These are phyloP conservation scores for Aegilops bicornis DNA, from an alignment of 176 grass and related monocot species.

Conservation along the genomic window DNA sequence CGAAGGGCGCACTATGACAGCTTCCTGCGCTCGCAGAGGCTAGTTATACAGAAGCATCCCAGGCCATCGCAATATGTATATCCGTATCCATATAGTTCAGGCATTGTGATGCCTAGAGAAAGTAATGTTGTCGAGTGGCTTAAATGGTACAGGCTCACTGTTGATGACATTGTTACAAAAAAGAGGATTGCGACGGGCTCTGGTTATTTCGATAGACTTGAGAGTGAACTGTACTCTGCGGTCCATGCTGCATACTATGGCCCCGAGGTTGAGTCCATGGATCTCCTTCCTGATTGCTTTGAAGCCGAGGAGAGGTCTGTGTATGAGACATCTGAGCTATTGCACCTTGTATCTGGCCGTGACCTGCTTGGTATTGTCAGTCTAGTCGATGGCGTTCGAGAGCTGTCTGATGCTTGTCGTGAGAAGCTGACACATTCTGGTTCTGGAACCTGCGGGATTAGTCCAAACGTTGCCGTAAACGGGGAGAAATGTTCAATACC, in stretches of 20 bases:
- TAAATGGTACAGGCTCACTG: slow-evolving; percentile 82
- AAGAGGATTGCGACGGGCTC: slow-evolving; percentile 65
- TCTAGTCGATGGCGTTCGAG: slow-evolving; percentile 37
- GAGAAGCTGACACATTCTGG: slow-evolving; percentile 43
- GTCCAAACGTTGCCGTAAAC: slow-evolving; percentile 25
- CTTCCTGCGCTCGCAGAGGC: slow-evolving; percentile 64
- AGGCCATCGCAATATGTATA: slow-evolving; percentile 44
- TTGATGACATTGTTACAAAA: slow-evolving; percentile 77
- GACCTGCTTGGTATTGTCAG: slow-evolving; percentile 85
- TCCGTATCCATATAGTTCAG: slow-evolving; percentile 35
- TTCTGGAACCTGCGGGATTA: slow-evolving; percentile 9
- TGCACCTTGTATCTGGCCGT: slow-evolving; percentile 94
- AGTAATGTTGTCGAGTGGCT: slow-evolving; percentile 93
- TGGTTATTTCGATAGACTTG: slow-evolving; percentile 78
- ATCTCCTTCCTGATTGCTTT: slow-evolving; percentile 87
- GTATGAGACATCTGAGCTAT: slow-evolving; percentile 72
- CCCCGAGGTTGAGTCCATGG: slow-evolving; percentile 64
- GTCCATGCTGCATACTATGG: slow-evolving; percentile 86
- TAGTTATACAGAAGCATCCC: slow-evolving; percentile 41
- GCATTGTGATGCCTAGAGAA: slow-evolving; percentile 56
- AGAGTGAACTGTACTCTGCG: slow-evolving; percentile 82
- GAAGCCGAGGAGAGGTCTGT: slow-evolving; percentile 94
- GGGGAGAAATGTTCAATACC: slow-evolving; percentile 12
- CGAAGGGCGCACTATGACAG: slow-evolving; percentile 76
- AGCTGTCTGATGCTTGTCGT: slow-evolving; percentile 47